These are phyloP conservation scores for Halophytophthora polymorphica DNA, from an alignment of 352 stramenopile species.

Conservation along the genomic window DNA sequence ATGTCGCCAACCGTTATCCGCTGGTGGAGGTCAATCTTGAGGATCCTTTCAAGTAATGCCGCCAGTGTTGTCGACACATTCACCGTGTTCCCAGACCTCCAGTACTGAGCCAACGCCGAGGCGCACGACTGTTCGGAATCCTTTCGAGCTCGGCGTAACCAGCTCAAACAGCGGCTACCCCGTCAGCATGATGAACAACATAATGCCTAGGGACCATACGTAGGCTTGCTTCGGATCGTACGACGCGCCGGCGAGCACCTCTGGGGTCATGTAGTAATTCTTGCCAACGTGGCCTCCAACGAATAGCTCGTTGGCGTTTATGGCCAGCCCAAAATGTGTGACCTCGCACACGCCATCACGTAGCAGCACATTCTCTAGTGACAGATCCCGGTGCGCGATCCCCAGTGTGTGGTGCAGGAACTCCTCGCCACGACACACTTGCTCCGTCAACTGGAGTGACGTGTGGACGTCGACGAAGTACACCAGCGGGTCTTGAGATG, in stretches of 20 bases:
- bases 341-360: constrained; percentile 40
- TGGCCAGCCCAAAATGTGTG: constrained; percentile 52
- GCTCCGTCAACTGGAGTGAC: constrained; percentile 31
- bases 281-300: constrained; percentile 45
- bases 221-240: constrained; percentile 53
- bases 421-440: constrained; percentile 36
- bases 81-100: constrained; percentile 23
- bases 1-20: constrained; percentile 17
- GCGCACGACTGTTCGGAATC: constrained; percentile 15
- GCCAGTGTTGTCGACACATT: constrained; percentile 9
- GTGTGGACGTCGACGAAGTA: constrained; percentile 18
- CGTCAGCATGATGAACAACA: constrained; percentile 67
- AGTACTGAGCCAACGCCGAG: constrained; percentile 30
- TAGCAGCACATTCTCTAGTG: constrained; percentile 54
- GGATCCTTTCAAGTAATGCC: constrained; percentile 26
- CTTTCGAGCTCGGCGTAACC: constrained; percentile 27
- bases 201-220: constrained; percentile 63
- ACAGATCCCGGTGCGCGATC: constrained; percentile 50
- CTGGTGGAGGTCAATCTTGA: constrained; percentile 23
- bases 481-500: constrained; percentile 3
- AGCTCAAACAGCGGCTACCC: constrained; percentile 46
- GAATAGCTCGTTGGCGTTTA: constrained; percentile 12
- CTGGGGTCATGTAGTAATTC: constrained; percentile 64
- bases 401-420: constrained; percentile 38
- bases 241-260: constrained; percentile 32